Evolutionary conservation across 371 early-diverging fungal species (phyloP), one percentile per base, ranked within the genome.

Genomic region (Batrachochytrium dendrobatidis): DNA sequence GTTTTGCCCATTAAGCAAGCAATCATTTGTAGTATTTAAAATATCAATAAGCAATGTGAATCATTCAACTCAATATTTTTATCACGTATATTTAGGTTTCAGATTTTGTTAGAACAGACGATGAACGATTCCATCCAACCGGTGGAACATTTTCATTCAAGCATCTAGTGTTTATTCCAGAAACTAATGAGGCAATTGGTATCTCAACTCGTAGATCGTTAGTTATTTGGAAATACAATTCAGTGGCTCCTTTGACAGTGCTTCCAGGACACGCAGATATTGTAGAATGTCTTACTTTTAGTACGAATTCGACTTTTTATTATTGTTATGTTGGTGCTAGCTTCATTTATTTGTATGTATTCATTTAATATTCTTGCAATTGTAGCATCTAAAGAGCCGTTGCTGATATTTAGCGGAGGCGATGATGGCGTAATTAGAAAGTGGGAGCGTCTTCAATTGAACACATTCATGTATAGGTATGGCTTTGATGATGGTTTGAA

Each of bases 401-500:
- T 80, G 6, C 61, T 80, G 29, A 75, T 80, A 10, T 79, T 77
- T 46, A 75, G 74, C 52, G 77, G 76, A 25, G 74, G 76, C 1
- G 70, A 66, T 31, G 73, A 77, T 59, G 76, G 77, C 0, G 39
- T 69, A 6, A 74, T 77, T 30, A 50, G 70, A 22, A 75, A 76
- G 54, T 80, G 80, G 80, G 80, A 80, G 48, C 55, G 80, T 18
- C 45, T 77, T 46, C 80, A 80, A 58, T 66, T 80, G 20, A 80
- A 77, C 59, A 65, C 76, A 4, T 80, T 80, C 56, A 80, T 80
- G 80, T 80, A 80, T 60, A 72, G 76, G 73, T 73, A 34, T 59
- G 49, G 18, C n/a, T n/a, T n/a, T n/a, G n/a, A n/a, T n/a, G n/a
- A n/a, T n/a, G n/a, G n/a, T n/a, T n/a, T n/a, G n/a, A n/a, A n/a